Evolutionary conservation across 2,329 filamentous ascomycete species (phyloP).

Genomic region (Neocucurbitaria cava): DNA sequence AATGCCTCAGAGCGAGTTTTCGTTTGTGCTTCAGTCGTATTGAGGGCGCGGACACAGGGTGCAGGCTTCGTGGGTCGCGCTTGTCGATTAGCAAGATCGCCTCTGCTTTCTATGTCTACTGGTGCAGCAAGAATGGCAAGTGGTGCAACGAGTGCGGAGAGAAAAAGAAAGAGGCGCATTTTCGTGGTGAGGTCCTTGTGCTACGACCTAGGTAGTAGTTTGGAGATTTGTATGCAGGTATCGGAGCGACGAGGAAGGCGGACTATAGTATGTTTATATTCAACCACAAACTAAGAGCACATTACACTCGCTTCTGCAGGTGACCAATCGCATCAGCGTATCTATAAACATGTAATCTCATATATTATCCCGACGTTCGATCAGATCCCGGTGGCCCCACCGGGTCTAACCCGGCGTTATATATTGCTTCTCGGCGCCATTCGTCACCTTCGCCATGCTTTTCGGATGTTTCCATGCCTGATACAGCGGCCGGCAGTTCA

Average conservation of each 20-base stretch:
- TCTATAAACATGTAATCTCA: constrained; percentile 1
- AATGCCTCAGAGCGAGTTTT: constrained; percentile 27
- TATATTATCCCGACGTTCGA: constrained; percentile 3
- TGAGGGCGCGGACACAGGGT: constrained; percentile 28
- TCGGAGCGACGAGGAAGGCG: not conserved
- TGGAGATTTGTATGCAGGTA: not conserved
- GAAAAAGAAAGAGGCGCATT: constrained; percentile 29
- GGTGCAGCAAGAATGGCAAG: constrained; percentile 23
- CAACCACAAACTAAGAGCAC: not conserved
- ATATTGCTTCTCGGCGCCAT: not conserved
- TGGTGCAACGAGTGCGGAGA: constrained; percentile 21
- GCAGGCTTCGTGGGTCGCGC: constrained; percentile 26
- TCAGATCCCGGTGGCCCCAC: constrained; percentile 3
- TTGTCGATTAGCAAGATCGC: constrained; percentile 18
- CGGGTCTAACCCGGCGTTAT: constrained; percentile 9
- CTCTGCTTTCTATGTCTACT: not conserved
- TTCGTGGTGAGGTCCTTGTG: not conserved
- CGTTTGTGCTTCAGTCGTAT: constrained; percentile 19
- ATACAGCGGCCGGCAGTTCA: constrained; percentile 3
- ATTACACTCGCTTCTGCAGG: not conserved
- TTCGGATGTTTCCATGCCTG: constrained; percentile 5
- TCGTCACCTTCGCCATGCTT: not conserved
- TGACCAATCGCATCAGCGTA: not conserved
- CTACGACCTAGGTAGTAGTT: not conserved
- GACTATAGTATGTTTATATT: not conserved